phyloP scores from a whole-genome alignment of 108 stramenopile species.

The Phaeodactylum tricornutum region DNA sequence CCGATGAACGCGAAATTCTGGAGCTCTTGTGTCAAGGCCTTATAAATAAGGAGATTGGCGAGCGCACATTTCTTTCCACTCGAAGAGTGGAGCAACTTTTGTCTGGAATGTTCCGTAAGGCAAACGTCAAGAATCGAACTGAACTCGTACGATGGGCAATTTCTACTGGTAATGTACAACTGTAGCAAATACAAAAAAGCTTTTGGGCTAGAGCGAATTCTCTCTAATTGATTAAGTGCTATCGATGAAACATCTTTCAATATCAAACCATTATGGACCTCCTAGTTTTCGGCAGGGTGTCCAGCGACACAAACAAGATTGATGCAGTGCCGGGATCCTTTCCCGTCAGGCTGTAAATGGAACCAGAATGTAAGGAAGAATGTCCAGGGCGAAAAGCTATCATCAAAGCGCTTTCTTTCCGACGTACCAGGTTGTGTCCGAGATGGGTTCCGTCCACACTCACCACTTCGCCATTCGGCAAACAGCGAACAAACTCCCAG shows the following conservation, averaged over 20 bases:
- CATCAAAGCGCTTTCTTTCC: too few species aligned
- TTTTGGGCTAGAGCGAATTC: too few species aligned
- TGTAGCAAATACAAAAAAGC: too few species aligned
- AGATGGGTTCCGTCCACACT: constrained; percentile 79
- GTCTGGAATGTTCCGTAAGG: constrained; percentile 19
- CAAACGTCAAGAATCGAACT: constrained; percentile 30
- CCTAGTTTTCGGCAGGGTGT: too few species aligned
- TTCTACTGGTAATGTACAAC: constrained; percentile 26
- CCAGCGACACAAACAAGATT: too few species aligned
- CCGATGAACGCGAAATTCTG: constrained; percentile 30
- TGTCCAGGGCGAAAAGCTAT: too few species aligned
- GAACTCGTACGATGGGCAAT: constrained; percentile 59
- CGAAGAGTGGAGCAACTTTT: constrained; percentile 10
- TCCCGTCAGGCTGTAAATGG: too few species aligned
- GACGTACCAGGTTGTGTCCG: constrained; percentile 77
- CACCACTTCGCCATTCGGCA: constrained; percentile 78
- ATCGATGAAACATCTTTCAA: too few species aligned
- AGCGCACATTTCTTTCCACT: constrained; percentile 11
- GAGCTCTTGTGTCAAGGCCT: constrained; percentile 30
- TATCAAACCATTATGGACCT: too few species aligned
- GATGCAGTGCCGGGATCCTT: too few species aligned
- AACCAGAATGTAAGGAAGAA: too few species aligned
- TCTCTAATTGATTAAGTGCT: too few species aligned
- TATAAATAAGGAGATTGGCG: constrained; percentile 37
- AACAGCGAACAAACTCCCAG: constrained; percentile 81